Conservation (phyloP, 73 alveolate genomes). For the Durusdinium trenchii region DNA sequence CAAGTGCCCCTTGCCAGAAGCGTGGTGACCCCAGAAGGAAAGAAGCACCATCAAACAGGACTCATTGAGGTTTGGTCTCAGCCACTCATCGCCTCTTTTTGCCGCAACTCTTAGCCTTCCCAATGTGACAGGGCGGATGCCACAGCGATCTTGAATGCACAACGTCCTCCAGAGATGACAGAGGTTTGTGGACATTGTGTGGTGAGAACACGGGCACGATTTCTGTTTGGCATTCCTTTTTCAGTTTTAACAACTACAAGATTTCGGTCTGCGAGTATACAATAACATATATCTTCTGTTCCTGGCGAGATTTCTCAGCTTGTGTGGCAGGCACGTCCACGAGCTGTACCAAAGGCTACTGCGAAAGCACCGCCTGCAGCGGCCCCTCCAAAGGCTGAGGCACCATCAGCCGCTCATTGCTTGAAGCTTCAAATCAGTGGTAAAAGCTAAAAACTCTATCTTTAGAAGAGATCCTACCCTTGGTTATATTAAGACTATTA, state of each 20-base stretch:
- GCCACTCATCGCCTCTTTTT: no score
- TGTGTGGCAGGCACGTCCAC: conserved; percentile 42
- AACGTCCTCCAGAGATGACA: conserved; percentile 94
- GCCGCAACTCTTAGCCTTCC: no score
- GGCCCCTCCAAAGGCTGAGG: neutral
- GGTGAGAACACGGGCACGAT: neutral
- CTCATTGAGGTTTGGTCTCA: no score
- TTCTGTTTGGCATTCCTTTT: neutral
- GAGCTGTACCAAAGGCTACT: conserved; percentile 38
- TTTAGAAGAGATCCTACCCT: no score
- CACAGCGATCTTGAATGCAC: conserved; percentile 93
- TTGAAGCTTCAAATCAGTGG: no score
- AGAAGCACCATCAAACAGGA: neutral
- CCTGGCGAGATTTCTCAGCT: neutral
- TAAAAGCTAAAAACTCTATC: no score
- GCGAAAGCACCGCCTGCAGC: conserved; percentile 11
- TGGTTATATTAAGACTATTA: no score
- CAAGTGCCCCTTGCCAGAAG: conserved; percentile 93
- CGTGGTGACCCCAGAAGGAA: conserved; percentile 7
- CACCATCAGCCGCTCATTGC: conserved; percentile 9
- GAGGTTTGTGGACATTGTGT: conserved; percentile 9
- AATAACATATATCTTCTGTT: neutral
- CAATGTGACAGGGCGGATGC: conserved; percentile 96
- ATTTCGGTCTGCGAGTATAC: neutral
- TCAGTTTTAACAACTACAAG: neutral